Evolutionary conservation across 169 alveolate species (phyloP).

Genomic region (Plasmodium berghei): DNA sequence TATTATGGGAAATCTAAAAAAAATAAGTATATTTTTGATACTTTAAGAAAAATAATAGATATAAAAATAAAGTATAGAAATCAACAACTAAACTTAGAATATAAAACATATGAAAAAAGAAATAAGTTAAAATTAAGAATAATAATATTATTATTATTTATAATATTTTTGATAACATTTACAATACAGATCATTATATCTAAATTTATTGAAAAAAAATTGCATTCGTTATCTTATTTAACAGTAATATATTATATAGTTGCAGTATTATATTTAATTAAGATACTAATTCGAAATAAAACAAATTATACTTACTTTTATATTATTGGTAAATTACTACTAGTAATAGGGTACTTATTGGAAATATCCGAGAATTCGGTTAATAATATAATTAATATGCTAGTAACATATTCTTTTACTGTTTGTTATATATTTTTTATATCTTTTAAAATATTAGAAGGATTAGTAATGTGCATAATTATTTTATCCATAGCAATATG

Average conservation of each 20-base stretch:
- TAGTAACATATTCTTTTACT: slow-evolving; percentile 50
- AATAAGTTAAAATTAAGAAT: slow-evolving; percentile 48
- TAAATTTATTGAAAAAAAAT: neutral
- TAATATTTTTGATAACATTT: slow-evolving; percentile 25
- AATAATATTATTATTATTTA: slow-evolving; percentile 31
- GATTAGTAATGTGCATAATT: slow-evolving; percentile 9
- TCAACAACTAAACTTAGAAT: slow-evolving; percentile 75
- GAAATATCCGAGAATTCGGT: slow-evolving; percentile 64
- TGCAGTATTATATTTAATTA: slow-evolving; percentile 14
- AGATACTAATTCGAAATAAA: slow-evolving; percentile 9
- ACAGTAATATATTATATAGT: slow-evolving; percentile 9
- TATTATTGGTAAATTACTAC: slow-evolving; percentile 24
- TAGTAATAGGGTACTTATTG: slow-evolving; percentile 21
- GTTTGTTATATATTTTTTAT: slow-evolving; percentile 61
- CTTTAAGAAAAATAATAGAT: slow-evolving; percentile 28
- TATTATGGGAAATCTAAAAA: slow-evolving; percentile 19
- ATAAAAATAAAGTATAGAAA: slow-evolving; percentile 57
- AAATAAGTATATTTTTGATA: slow-evolving; percentile 25
- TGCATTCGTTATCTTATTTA: neutral
- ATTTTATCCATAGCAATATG: slow-evolving; percentile 13
- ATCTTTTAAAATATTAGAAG: slow-evolving; percentile 63
- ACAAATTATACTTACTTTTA: slow-evolving; percentile 39
- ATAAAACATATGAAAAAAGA: slow-evolving; percentile 72
- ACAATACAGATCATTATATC: slow-evolving; percentile 12
- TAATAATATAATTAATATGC: slow-evolving; percentile 32